Conservation (phyloP, 139 green algal genomes). For the Volvox africanus region DNA sequence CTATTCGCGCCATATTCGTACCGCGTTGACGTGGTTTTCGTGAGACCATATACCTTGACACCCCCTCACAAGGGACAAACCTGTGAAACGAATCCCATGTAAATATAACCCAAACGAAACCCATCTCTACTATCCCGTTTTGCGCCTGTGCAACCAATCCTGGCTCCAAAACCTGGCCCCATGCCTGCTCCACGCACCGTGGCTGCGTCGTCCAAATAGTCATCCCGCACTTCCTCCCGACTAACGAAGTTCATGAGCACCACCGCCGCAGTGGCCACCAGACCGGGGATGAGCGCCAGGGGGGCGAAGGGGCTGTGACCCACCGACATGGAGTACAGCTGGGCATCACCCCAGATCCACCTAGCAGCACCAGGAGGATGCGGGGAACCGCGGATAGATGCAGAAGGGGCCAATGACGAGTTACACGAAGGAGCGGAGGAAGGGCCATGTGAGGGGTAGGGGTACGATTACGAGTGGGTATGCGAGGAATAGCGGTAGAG, state of each 20-base stretch:
- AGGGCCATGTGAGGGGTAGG: neutral
- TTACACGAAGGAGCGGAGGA: neutral
- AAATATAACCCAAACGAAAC: too few relatives aligned
- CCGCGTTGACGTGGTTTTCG: too few relatives aligned
- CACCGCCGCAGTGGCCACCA: constrained; percentile 37
- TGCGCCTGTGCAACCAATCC: too few relatives aligned
- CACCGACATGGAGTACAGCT: constrained; percentile 9
- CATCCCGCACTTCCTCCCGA: constrained; percentile 8
- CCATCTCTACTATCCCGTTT: too few relatives aligned
- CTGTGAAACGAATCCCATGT: too few relatives aligned
- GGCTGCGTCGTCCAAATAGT: constrained; percentile 28
- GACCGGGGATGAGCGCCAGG: constrained; percentile 17
- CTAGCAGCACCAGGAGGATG: neutral
- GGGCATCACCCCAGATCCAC: constrained; percentile 44
- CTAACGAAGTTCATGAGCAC: constrained; percentile 42
- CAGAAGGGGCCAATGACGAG: too few relatives aligned
- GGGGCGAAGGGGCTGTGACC: constrained; percentile 4
- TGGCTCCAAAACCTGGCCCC: too few relatives aligned
- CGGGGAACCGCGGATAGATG: too few relatives aligned
- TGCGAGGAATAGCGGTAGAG: neutral
- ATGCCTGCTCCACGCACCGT: neutral
- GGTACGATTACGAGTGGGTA: neutral
- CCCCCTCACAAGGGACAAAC: too few relatives aligned
- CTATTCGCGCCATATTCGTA: too few relatives aligned
- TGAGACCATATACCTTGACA: too few relatives aligned